These are phyloP conservation scores for Mycena sanguinolenta DNA, from an alignment of 768 basidiomycete species.

Conservation along the genomic window DNA sequence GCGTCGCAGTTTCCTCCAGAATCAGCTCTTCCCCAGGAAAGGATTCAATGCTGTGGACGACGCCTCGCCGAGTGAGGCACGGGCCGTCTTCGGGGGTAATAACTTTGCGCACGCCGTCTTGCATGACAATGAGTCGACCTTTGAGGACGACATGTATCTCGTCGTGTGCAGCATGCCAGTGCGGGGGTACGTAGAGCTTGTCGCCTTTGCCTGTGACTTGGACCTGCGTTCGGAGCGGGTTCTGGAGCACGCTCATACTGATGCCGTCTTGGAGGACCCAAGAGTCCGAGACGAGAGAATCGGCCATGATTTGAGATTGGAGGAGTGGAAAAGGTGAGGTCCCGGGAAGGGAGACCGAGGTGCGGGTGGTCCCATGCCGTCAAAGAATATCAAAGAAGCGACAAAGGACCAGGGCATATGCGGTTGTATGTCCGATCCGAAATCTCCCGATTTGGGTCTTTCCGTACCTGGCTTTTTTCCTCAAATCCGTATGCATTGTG, in stretches of 20 bases:
- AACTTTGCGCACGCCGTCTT: not conserved
- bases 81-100: constrained; percentile 10
- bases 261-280: constrained; percentile 2
- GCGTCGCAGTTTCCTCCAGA: constrained; percentile 9
- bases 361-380: too few species aligned
- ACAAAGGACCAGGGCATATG: too few species aligned
- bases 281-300: constrained; percentile 11
- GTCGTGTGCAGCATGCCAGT: constrained; percentile 17
- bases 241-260: constrained; percentile 2
- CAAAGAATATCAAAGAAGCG: too few species aligned
- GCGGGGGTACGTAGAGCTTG: not conserved
- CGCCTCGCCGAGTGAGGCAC: not conserved
- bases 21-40: constrained; percentile 15
- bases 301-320: constrained; percentile 7
- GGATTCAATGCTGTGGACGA: constrained; percentile 13
- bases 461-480: too few species aligned
- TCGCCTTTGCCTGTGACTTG: constrained; percentile 1
- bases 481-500: too few species aligned
- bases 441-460: too few species aligned
- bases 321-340: too few species aligned
- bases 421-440: too few species aligned
- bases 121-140: constrained; percentile 8
- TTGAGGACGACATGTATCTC: constrained; percentile 15
- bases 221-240: constrained; percentile 9
- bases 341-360: too few species aligned